Percentiles rank a stretch among this genome's conserved stretches.
phyloP scores from a whole-genome alignment of 2,329 filamentous ascomycete genomes.

The Aschersonia sp. region DNA sequence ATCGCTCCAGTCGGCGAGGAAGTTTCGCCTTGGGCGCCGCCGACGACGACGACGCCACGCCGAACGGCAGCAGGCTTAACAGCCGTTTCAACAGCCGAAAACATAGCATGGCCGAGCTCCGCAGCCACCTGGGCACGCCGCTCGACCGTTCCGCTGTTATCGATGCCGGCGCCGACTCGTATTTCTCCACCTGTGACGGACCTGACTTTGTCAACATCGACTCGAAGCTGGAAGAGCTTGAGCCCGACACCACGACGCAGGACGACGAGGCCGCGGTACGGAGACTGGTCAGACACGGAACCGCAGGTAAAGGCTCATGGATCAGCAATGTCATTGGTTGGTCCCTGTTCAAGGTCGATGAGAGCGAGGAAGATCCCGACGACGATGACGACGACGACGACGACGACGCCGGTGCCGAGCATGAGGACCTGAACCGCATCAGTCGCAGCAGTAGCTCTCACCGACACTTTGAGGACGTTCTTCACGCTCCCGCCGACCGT shows the following conservation, averaged over 20 bases:
- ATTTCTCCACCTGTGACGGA: conserved; percentile 25
- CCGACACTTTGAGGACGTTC: conserved; percentile 25
- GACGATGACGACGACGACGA: conserved; percentile 21
- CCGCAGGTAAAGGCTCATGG: conserved; percentile 40
- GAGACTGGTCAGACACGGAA: conserved; percentile 38
- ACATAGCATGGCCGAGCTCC: conserved; percentile 17
- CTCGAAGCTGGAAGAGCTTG: conserved; percentile 41
- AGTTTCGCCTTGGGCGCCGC: conserved; percentile 20
- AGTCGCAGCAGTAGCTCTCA: conserved; percentile 18
- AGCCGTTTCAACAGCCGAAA: conserved; percentile 34
- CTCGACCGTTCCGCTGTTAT: conserved; percentile 19
- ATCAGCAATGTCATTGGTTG: conserved; percentile 44
- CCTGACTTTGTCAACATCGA: conserved; percentile 52
- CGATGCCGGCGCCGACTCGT: conserved; percentile 28
- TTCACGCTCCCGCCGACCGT: conserved; percentile 25
- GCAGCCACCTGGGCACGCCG: conserved; percentile 29
- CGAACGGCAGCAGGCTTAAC: conserved; percentile 27
- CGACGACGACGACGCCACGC: conserved; percentile 20
- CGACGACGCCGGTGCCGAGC: conserved; percentile 8
- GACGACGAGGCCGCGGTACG: conserved; percentile 46
- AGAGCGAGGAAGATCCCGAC: conserved; percentile 33
- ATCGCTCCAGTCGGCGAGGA: conserved; percentile 30
- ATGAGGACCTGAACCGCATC: conserved; percentile 13
- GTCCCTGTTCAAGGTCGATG: conserved; percentile 48
- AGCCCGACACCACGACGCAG: conserved; percentile 28